Evolutionary conservation across 2,329 filamentous ascomycete species (phyloP).

Genomic region (Amphichorda felina): DNA sequence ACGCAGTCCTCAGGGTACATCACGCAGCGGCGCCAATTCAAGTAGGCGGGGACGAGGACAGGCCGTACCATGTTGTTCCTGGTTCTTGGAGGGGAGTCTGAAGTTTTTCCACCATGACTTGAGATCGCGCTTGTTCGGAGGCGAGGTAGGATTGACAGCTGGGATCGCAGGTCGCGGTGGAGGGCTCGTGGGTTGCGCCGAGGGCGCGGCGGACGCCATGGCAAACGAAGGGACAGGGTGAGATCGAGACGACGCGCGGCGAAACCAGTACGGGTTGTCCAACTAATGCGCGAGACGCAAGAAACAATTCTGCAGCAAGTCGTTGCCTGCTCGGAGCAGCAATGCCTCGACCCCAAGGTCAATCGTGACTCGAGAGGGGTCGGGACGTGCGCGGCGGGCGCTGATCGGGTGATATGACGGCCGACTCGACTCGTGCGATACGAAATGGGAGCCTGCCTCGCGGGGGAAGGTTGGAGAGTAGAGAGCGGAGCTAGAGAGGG

Average conservation of each 20-base stretch:
- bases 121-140: slow-evolving; percentile 75
- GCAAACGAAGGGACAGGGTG: no score
- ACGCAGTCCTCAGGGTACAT: no score
- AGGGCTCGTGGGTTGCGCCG: slow-evolving; percentile 18
- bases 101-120: slow-evolving; percentile 98
- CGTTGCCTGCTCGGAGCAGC: neutral
- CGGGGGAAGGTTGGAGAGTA: neutral
- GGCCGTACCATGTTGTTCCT: slow-evolving; percentile 40
- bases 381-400: slow-evolving; percentile 4
- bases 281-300: no score
- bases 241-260: neutral
- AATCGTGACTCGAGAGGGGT: slow-evolving; percentile 4
- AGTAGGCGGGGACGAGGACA: neutral
- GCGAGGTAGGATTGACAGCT: slow-evolving; percentile 43
- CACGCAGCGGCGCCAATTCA: no score
- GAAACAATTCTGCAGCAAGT: neutral
- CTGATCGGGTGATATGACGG: slow-evolving; percentile 1
- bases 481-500: neutral
- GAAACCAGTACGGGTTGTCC: neutral
- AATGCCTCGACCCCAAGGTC: slow-evolving; percentile 2
- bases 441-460: neutral
- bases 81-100: slow-evolving; percentile 55
- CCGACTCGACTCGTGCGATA: neutral
- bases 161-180: slow-evolving; percentile 11
- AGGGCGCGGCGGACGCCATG: slow-evolving; percentile 24